These are phyloP conservation scores for Capsicum chinense DNA, from an alignment of 257 asterid species.

Conservation along the genomic window DNA sequence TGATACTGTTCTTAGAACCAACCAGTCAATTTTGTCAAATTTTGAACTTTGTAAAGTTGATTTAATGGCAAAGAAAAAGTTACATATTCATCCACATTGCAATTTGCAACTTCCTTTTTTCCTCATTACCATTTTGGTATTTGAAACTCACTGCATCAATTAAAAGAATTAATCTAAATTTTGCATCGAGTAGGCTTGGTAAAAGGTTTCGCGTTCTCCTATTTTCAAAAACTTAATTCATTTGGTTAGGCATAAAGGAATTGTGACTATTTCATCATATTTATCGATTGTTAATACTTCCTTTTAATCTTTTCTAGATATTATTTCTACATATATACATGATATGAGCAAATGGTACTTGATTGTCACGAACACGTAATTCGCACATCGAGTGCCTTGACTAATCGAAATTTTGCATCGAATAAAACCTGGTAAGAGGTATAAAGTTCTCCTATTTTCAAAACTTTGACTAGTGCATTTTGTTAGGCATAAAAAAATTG, in stretches of 20 bases:
- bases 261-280: background rate
- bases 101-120: background rate
- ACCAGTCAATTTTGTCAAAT: background rate
- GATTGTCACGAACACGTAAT: no score
- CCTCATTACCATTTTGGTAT: no score
- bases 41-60: background rate
- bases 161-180: background rate
- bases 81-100: background rate
- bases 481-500: background rate
- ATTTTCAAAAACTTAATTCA: background rate
- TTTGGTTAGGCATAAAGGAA: background rate
- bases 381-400: no score
- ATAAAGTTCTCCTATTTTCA: no score
- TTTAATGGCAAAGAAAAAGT: background rate
- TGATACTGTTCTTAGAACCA: background rate
- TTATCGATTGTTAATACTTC: background rate
- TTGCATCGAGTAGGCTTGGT: rapidly evolving
- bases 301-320: no score
- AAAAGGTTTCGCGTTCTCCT: background rate
- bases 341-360: no score
- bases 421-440: no score
- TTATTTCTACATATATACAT: no score
- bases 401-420: no score
- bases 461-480: no score
- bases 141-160: no score